A percentile compares a stretch with the other conserved stretches of the same genome.
Conservation (phyloP, 2,329 filamentous ascomycete species). For the Hysterium pulicare region DNA sequence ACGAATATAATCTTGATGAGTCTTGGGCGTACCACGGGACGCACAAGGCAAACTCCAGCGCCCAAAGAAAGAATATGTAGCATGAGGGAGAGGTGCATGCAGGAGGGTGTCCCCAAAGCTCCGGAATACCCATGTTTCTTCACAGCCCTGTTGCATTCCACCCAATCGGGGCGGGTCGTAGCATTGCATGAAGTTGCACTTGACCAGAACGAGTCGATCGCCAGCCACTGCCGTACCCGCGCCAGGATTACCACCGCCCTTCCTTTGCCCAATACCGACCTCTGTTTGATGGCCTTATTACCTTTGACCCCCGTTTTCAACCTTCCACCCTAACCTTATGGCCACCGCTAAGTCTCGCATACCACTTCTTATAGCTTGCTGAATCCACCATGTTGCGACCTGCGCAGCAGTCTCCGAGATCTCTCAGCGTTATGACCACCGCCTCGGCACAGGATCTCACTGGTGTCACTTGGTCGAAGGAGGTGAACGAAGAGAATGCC, state of each 20-base stretch:
- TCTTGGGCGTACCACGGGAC: too few species aligned
- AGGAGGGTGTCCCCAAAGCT: too few species aligned
- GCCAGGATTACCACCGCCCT: neutral
- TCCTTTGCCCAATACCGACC: too few species aligned
- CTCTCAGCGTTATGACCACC: slow-evolving; percentile 33
- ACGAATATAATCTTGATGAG: too few species aligned
- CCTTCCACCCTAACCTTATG: slow-evolving; percentile 1
- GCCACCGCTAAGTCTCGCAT: neutral
- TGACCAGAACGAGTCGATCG: neutral
- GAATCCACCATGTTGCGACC: slow-evolving; percentile 27
- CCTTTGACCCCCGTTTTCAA: neutral
- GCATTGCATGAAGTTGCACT: too few species aligned
- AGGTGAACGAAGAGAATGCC: slow-evolving; percentile 40
- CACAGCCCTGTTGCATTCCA: too few species aligned
- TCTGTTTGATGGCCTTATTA: neutral
- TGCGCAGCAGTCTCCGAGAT: slow-evolving; percentile 24
- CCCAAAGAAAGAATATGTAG: too few species aligned
- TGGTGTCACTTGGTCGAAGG: slow-evolving; percentile 42
- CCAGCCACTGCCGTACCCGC: neutral
- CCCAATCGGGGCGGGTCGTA: too few species aligned
- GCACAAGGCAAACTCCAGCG: too few species aligned
- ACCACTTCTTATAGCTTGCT: neutral
- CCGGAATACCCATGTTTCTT: too few species aligned
- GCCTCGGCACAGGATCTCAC: slow-evolving; percentile 39
- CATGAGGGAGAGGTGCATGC: too few species aligned